Evolutionary conservation across 2,329 filamentous ascomycete species (phyloP).

Genomic region (Grosmannia clavigera): DNA sequence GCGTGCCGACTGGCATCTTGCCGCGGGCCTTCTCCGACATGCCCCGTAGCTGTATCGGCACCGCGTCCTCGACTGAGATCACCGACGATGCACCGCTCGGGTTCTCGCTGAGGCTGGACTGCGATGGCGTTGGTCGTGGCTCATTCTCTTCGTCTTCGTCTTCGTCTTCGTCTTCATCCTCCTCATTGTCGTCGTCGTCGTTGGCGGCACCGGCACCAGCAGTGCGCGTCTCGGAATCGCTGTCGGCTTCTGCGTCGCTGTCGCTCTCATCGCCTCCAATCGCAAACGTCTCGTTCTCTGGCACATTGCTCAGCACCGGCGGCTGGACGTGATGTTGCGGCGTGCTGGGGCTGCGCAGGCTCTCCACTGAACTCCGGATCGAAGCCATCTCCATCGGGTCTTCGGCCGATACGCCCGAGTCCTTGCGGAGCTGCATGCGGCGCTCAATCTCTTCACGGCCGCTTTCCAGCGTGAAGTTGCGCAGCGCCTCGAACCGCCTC

Average conservation of each 20-base stretch:
- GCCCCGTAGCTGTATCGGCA: constrained; percentile 70
- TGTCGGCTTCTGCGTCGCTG: constrained; percentile 16
- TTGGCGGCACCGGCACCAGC: constrained; percentile 57
- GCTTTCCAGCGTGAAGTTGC: constrained; percentile 81
- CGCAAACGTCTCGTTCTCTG: constrained; percentile 70
- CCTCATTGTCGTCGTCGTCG: constrained; percentile 55
- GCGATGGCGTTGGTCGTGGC: constrained; percentile 42
- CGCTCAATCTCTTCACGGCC: constrained; percentile 85
- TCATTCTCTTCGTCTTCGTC: constrained; percentile 40
- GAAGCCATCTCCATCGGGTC: constrained; percentile 32
- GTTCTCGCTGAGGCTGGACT: constrained; percentile 47
- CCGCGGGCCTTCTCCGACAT: constrained; percentile 97
- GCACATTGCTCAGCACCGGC: constrained; percentile 56
- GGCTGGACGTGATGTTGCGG: constrained; percentile 22
- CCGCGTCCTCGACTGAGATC: constrained; percentile 60
- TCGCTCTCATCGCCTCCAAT: constrained; percentile 66
- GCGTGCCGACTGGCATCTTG: constrained; percentile 78
- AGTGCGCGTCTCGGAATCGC: not conserved
- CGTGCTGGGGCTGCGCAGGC: constrained; percentile 43
- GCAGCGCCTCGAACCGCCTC: constrained; percentile 72
- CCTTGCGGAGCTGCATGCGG: constrained; percentile 58
- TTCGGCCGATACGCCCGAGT: constrained; percentile 39
- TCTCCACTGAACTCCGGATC: constrained; percentile 53
- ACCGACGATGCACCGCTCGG: constrained; percentile 56
- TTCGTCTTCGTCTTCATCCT: constrained; percentile 49